Conservation (phyloP, 2,329 filamentous ascomycete species). For the Leptographium procerum region DNA sequence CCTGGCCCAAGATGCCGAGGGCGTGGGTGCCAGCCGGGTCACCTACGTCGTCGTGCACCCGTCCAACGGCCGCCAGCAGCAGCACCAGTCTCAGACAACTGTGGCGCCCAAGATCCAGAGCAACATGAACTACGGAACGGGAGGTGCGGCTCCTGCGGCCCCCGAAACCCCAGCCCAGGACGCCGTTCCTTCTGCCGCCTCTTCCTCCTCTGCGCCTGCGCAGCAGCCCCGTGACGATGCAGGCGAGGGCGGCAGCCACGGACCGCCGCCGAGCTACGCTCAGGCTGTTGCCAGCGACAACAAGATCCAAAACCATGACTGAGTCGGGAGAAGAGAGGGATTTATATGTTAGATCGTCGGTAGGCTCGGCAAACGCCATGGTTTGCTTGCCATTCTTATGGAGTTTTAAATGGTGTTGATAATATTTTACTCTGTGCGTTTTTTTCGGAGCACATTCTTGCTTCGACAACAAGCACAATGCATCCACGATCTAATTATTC, state of each 20-base stretch:
- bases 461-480: background rate
- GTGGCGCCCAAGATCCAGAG: constrained; percentile 22
- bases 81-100: constrained; percentile 21
- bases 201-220: constrained; percentile 15
- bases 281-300: constrained; percentile 84
- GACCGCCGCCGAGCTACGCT: constrained; percentile 72
- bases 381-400: background rate
- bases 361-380: background rate
- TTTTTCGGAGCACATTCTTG: background rate
- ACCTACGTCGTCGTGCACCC: constrained; percentile 62
- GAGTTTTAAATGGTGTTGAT: background rate
- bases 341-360: background rate
- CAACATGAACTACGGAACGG: constrained; percentile 37
- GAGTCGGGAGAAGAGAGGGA: too few relatives aligned
- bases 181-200: constrained; percentile 11
- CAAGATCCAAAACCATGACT: constrained; percentile 68
- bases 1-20: constrained; percentile 44
- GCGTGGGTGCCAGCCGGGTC: constrained; percentile 40
- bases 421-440: background rate
- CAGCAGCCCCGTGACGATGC: constrained; percentile 19
- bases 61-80: background rate
- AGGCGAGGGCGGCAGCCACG: constrained; percentile 32
- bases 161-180: constrained; percentile 15
- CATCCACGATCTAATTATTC: background rate
- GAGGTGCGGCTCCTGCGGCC: constrained; percentile 9